These are phyloP conservation scores for Musa itinerans DNA, from an alignment of 176 grass and related monocot species.

Conservation along the genomic window DNA sequence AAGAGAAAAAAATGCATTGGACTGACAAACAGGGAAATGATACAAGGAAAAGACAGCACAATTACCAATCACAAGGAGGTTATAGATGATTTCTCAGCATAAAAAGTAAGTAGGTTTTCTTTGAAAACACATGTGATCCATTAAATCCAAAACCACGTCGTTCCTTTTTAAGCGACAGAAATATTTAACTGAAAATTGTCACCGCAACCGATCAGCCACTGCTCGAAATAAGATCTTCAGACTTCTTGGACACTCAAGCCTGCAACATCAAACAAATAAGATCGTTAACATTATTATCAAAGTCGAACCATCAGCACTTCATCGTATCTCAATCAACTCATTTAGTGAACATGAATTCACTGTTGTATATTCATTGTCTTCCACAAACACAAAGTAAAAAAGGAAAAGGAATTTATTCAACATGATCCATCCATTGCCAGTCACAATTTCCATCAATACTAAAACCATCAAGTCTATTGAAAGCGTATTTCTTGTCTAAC, in stretches of 20 bases:
- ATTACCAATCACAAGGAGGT: too few relatives aligned
- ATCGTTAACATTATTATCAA: too few relatives aligned
- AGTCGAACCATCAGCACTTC: too few relatives aligned
- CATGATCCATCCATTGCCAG: neutral
- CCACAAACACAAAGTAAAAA: neutral
- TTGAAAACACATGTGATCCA: neutral
- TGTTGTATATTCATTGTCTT: too few relatives aligned
- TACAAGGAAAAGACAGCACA: too few relatives aligned
- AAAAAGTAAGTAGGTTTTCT: neutral
- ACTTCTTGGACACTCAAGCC: constrained; percentile 2
- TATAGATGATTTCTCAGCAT: neutral
- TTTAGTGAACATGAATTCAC: too few relatives aligned
- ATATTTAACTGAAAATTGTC: neutral
- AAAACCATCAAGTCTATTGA: neutral
- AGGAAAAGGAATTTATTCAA: neutral
- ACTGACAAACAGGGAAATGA: too few relatives aligned
- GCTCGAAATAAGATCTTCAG: neutral
- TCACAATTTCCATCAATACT: neutral
- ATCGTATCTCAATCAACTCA: too few relatives aligned
- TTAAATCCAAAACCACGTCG: neutral
- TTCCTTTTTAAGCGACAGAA: neutral
- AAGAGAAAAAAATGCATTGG: too few relatives aligned
- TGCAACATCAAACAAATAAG: neutral
- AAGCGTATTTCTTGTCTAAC: neutral
- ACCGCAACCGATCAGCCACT: neutral